Evolutionary conservation across 179 eudicot genomes (phyloP).

Genomic region (Silene noctiflora): DNA sequence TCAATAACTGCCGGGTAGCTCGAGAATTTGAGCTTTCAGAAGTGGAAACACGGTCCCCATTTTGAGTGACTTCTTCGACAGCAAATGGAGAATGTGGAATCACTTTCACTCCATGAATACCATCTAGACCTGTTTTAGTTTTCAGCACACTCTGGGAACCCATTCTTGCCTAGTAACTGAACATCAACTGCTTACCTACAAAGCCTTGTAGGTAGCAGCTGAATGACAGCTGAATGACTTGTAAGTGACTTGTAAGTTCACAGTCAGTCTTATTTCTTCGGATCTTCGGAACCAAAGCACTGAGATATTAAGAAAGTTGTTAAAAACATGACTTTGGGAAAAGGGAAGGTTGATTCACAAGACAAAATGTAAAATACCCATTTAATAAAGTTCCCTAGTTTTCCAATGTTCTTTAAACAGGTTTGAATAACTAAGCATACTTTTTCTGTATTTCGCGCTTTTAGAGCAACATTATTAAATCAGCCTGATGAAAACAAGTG

Average conservation of each 20-base stretch:
- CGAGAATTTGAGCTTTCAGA: conserved; percentile 27
- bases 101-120: conserved; percentile 74
- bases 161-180: conserved; percentile 47
- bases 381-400: background rate
- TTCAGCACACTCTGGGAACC: conserved; percentile 50
- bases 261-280: conserved; percentile 3
- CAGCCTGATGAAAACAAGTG: too few species aligned
- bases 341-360: background rate
- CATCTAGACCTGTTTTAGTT: conserved; percentile 50
- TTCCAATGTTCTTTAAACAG: background rate
- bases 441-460: background rate
- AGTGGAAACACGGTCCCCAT: conserved; percentile 43
- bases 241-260: background rate
- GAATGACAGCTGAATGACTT: too few species aligned
- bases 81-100: conserved; percentile 67
- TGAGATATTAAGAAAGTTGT: background rate
- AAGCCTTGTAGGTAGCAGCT: conserved; percentile 35
- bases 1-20: conserved; percentile 37
- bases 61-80: conserved; percentile 54
- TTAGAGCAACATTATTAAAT: too few species aligned
- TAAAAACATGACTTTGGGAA: conserved; percentile 8
- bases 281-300: background rate
- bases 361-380: background rate
- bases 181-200: conserved; percentile 64
- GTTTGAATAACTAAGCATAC: background rate